Evolutionary conservation across 108 stramenopile species (phyloP), one percentile per base, ranked within the genome.

Genomic region (Pseudonitzschia delicatissima): DNA sequence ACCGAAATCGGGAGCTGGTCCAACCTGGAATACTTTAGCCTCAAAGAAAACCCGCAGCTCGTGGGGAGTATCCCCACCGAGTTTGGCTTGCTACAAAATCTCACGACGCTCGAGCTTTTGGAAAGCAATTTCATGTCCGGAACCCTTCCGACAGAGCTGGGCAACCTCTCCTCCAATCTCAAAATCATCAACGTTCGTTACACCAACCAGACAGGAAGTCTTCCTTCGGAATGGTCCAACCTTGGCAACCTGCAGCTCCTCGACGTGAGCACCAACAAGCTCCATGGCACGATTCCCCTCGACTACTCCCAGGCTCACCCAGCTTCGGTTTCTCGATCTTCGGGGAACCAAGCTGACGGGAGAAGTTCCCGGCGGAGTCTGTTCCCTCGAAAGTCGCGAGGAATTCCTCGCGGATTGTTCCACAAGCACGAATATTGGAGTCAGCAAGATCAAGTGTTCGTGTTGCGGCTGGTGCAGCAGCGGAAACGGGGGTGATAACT

Each of bases 291-390:
- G 9, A 66, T 73, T 51, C 72, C 72, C 15, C 2, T 44, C 36
- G 72, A 73, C n/a, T 73, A 64, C 33, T 45, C 23, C 9, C 6
- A 53, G n/a, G 34, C n/a, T 73, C 6, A 60, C 65, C 29, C 66
- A 58, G 9, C 35, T 73, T 18, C 18, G 69, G 26, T 42, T 34
- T 9, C 15, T 73, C 20, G 53, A 51, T 20, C 15, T 73, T 21
- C 53, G 55, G 2, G 72, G 45, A 20, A 73, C 72, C 13, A 15
- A 23, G 25, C 39, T 73, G 9, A 27, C 48, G 39, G 64, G 64
- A 32, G 63, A 34, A 12, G 63, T 72, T 1, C 39, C 31, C 7
- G 23, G 53, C 3, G 72, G 37, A 35, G 7, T 73, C 21, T 73
- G 72, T 51, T 21, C 39, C 34, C 25, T 72, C 26, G 40, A 53